Conservation (phyloP, 1,284 basidiomycete genomes). For the Malassezia sympodialis region DNA sequence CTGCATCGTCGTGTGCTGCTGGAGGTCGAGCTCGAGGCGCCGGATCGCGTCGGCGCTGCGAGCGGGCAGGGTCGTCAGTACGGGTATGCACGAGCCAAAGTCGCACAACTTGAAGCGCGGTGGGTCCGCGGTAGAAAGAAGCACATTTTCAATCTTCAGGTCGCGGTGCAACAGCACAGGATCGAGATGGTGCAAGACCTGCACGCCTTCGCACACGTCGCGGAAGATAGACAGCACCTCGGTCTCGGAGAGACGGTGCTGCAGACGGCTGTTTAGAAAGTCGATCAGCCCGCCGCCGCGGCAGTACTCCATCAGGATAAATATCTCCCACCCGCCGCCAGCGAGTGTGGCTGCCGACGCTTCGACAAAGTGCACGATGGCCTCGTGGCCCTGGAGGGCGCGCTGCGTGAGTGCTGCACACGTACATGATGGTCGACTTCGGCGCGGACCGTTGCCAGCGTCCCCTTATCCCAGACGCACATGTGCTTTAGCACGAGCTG, state of each 20-base stretch:
- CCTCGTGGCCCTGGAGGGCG: conserved; percentile 60
- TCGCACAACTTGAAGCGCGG: conserved; percentile 84
- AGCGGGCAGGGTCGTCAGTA: conserved; percentile 29
- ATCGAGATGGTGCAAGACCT: conserved; percentile 75
- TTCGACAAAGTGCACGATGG: conserved; percentile 86
- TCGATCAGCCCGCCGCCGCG: conserved; percentile 89
- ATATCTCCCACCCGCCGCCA: conserved; percentile 78
- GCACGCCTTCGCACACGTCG: conserved; percentile 40
- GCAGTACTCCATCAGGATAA: conserved; percentile 98
- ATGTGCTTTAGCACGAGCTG: conserved; percentile 77
- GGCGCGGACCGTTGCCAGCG: conserved; percentile 87
- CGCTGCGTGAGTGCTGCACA: conserved; percentile 60
- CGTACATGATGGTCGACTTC: conserved; percentile 97
- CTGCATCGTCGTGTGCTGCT: conserved; percentile 85
- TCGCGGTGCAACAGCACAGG: conserved; percentile 89
- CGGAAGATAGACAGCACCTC: conserved; percentile 92
- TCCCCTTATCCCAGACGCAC: conserved; percentile 76
- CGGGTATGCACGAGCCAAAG: conserved; percentile 79
- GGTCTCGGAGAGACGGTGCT: conserved; percentile 81
- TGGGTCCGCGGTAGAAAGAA: conserved; percentile 53
- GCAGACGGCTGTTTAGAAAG: conserved; percentile 91
- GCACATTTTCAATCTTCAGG: conserved; percentile 89
- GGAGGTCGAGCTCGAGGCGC: conserved; percentile 78
- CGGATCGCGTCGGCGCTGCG: conserved; percentile 54
- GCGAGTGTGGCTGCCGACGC: conserved; percentile 54